Base-by-base conservation (phyloP, 805 yeast species). In the Wickerhamia fluorescens region DNA sequence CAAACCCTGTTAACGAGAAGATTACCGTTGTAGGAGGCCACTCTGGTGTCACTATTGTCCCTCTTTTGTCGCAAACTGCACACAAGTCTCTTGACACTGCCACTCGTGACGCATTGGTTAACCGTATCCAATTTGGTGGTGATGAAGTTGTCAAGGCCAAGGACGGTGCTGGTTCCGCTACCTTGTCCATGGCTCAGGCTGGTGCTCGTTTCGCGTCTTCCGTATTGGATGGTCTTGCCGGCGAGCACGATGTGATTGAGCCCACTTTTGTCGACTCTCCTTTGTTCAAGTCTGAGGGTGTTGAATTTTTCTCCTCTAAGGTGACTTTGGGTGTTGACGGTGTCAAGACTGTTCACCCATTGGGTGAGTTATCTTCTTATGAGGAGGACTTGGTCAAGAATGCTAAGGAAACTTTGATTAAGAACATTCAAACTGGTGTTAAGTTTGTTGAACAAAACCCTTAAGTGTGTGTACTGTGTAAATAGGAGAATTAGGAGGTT, bases 11-110 rank as follows among this genome's bases (percentile, higher is more conserved):
- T 40, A 61, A 70, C 44, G 94, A 83, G 71, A 66, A 61, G 44
- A 84, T 87, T 42, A 73, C 85, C 43, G 95, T 88, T 53, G 89
- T 88, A 43, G 96, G 96, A 59, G 96, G 96, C 49, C 96, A 87
- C 78, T 85, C 95, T 36, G 96, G 96, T 65, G 78, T 80, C 57
- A 88, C 96, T 61, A 87, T 87, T 62, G 94, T 87, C 38, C 96
- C 96, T 54, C 69, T 88, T 61, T 67, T 87, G 58, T 83, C 94
- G 39, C 95, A 82, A 68, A 71, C 92, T 45, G 71, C 64, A 62
- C 85, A 81, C 71, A 65, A 69, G 49, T 47, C 63, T 45, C 64
- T 81, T 56, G 65, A 74, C 47, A 75, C 72, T 44, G 89, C 82
- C 56, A 68, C 63, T 36, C 66, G 70, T 56, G 75, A 74, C 47